Base-by-base conservation (phyloP, 345 rosid species). In the Rhodamnia rubescens region DNA sequence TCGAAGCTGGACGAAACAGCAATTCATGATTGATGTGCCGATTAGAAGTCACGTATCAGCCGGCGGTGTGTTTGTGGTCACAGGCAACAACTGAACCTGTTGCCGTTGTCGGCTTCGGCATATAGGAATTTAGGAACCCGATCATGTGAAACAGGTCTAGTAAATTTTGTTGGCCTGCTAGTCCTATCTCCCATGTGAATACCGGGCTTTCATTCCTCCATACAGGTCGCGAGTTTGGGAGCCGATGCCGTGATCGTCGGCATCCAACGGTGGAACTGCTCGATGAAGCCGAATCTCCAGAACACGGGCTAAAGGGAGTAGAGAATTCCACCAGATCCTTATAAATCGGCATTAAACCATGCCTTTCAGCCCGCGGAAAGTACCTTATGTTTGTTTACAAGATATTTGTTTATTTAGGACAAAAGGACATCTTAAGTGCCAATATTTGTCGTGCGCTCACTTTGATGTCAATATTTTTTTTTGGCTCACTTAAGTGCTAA, bases 181-280 rank as follows among this genome's bases (percentile, higher is more conserved):
- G 32, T 29, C 14, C 83, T 47, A 64, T 9, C 4, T 27, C 40
- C n/a, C 21, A 50, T 47, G 44, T 10, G 40, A 44, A 53, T 26
- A 74, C 36, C 40, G 50, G 32, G 27, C 13, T 36, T 69, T 15
- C 50, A 32, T 53, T 75, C 26, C 27, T n/a, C n/a, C 14, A 7
- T 29, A 42, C 92, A 95, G 98, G 86, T 94, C 1, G 95, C 93
- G 6, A 95, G 90, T 86, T 94, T 95, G 98, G 99, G 99, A 85
- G 95, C 98, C 1, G 97, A 95, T n/a, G 93, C 98, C 14, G 93
- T 94, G 85, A 97, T 96, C 56, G 94, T 97, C 61, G 98, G 98
- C 7, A 96, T 98, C 61, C 99, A 0, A 93, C 94, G 90, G 98
- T 94, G 87, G 94, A 94, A 90, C 24, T 92, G 61, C 86, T 96